These are phyloP conservation scores for Ophiostoma sp. DNA, from an alignment of 2,329 filamentous ascomycete genomes.

Conservation along the genomic window DNA sequence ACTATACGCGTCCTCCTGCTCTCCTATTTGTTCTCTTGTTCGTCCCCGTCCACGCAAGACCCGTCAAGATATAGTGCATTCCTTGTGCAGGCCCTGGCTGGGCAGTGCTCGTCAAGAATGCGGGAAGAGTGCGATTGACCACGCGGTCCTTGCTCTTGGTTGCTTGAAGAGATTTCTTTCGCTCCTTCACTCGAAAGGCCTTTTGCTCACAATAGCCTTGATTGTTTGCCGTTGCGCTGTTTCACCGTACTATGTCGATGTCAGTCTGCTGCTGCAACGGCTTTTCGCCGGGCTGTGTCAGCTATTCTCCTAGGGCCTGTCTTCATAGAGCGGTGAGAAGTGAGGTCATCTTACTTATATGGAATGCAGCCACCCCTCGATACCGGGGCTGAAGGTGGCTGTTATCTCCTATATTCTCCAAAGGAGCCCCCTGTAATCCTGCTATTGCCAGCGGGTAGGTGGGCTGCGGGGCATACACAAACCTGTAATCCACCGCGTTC, in stretches of 20 bases:
- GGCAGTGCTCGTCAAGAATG: background rate
- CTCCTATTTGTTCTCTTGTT: background rate
- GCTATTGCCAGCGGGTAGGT: background rate
- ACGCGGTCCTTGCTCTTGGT: background rate
- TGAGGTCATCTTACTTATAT: background rate
- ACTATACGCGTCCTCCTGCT: background rate
- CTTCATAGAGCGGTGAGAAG: background rate
- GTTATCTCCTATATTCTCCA: background rate
- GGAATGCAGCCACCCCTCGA: background rate
- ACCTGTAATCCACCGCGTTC: background rate
- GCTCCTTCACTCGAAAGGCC: background rate
- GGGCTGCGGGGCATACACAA: background rate
- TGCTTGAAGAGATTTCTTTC: background rate
- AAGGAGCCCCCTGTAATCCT: background rate
- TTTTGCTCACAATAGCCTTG: background rate
- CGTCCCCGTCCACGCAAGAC: background rate
- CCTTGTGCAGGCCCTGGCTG: background rate
- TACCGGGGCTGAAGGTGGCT: background rate
- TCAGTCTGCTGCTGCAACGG: background rate
- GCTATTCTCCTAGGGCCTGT: background rate
- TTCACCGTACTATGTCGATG: background rate
- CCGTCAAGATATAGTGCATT: constrained; percentile 1
- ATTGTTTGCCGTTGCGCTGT: background rate
- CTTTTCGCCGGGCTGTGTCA: background rate
- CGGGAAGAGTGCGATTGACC: background rate